Evolutionary conservation across 1,284 basidiomycete genomes (phyloP).

Genomic region (Lentinula novae-zelandiae): DNA sequence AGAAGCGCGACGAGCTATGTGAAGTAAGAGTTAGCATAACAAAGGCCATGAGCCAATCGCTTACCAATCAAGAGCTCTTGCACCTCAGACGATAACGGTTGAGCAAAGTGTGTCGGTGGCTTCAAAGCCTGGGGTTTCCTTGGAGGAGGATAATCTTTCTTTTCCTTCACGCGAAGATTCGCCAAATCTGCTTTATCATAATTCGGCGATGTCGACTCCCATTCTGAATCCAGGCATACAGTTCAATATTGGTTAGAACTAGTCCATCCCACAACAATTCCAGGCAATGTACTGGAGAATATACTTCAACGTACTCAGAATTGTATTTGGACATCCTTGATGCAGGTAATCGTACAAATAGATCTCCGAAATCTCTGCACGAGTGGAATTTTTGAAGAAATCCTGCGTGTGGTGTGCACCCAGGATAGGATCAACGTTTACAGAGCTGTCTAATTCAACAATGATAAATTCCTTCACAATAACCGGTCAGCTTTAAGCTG

Average conservation of each 20-base stretch:
- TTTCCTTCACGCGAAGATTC: not conserved
- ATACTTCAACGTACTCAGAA: not conserved
- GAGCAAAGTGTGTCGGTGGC: not conserved
- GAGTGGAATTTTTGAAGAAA: not conserved
- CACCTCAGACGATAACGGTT: not conserved
- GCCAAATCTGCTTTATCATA: not conserved
- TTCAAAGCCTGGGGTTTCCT: not conserved
- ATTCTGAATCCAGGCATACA: not conserved
- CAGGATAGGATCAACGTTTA: not conserved
- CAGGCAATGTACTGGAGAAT: not conserved
- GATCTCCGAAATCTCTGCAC: not conserved
- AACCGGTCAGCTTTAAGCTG: not conserved
- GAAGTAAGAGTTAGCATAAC: no score
- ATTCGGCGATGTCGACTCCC: not conserved
- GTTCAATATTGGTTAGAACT: not conserved
- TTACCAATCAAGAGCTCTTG: not conserved
- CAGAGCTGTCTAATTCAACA: not conserved
- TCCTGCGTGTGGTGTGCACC: slow-evolving; percentile 10
- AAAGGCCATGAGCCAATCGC: not conserved
- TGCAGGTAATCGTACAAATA: slow-evolving; percentile 8
- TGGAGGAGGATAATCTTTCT: slow-evolving; percentile 7
- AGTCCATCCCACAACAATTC: not conserved
- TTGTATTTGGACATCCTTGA: slow-evolving; percentile 1
- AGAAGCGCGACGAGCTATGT: not conserved
- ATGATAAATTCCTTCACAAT: not conserved